Evolutionary conservation across 139 green algal genomes (phyloP).

Genomic region (Closterium sp.): DNA sequence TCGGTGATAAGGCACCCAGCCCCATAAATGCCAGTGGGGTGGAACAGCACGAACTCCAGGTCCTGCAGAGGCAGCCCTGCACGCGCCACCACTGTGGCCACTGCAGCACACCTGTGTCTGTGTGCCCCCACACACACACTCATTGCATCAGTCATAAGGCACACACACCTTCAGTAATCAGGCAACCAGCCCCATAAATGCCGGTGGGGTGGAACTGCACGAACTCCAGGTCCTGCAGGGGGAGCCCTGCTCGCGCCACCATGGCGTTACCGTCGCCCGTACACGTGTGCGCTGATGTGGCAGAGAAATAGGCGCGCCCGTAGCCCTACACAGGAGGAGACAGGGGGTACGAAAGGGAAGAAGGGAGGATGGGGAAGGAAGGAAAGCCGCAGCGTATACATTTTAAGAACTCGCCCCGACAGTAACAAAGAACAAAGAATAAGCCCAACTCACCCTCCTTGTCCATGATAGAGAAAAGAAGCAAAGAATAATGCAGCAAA

Average conservation of each 20-base stretch:
- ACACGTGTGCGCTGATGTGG: slow-evolving; percentile 97
- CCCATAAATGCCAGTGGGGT: slow-evolving; percentile 99
- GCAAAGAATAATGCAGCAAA: too few species aligned
- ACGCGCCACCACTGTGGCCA: too few species aligned
- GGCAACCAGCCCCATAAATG: slow-evolving; percentile 98
- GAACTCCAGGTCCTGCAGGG: slow-evolving; percentile 73
- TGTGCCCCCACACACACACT: too few species aligned
- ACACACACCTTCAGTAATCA: slow-evolving; percentile 97
- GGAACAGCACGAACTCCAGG: slow-evolving; percentile 80
- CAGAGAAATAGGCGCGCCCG: slow-evolving; percentile 93
- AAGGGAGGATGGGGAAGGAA: too few species aligned
- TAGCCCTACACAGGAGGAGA: slow-evolving; percentile 69
- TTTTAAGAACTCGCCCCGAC: too few species aligned
- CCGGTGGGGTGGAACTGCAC: slow-evolving; percentile 96
- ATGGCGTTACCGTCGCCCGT: slow-evolving; percentile 95
- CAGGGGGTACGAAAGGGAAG: not conserved
- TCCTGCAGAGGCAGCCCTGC: too few species aligned
- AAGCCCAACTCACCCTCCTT: too few species aligned
- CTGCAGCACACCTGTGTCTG: too few species aligned
- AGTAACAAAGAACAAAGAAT: too few species aligned
- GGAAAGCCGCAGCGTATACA: too few species aligned
- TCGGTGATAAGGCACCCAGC: too few species aligned
- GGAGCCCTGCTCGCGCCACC: slow-evolving; percentile 89
- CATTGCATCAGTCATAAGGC: slow-evolving; percentile 17
- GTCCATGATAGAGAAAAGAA: too few species aligned